Conservation (phyloP, 192 early-diverging fungal genomes). For the Backusella circina region DNA sequence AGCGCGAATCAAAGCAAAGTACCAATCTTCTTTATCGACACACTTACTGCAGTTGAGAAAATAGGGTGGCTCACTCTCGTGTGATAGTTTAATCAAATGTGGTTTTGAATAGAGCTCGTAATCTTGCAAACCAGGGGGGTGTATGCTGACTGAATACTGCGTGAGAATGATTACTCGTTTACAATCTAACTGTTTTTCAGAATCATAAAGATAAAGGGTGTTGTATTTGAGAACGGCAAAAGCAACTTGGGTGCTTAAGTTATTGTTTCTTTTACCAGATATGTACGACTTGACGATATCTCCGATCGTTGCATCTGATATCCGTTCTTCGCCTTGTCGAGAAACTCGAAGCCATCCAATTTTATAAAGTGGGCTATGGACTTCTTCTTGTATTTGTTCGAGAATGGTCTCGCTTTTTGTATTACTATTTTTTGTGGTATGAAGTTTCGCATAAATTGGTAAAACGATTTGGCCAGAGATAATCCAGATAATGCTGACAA, state of each 20-base stretch:
- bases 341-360: conserved; percentile 40
- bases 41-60: conserved; percentile 51
- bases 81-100: conserved; percentile 49
- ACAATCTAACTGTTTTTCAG: conserved; percentile 72
- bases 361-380: conserved; percentile 22
- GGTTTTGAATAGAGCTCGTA: conserved; percentile 61
- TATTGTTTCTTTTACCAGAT: conserved; percentile 43
- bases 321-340: conserved; percentile 20
- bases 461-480: not conserved
- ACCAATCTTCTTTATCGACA: conserved; percentile 87
- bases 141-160: conserved; percentile 59
- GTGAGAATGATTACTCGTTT: conserved; percentile 68
- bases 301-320: conserved; percentile 27
- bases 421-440: not conserved
- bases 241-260: conserved; percentile 33
- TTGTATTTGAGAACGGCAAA: conserved; percentile 77
- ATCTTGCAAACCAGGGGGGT: conserved; percentile 51
- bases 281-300: conserved; percentile 36
- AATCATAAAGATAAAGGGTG: conserved; percentile 81
- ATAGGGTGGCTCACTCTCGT: conserved; percentile 37
- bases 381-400: not conserved
- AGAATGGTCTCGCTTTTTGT: not conserved
- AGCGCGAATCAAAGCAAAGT: conserved; percentile 77
- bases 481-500: conserved; percentile 14
- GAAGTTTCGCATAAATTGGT: not conserved